Evolutionary conservation across 2,329 filamentous ascomycete species (phyloP).

Genomic region (Arthrobotrys pseudoclavata): DNA sequence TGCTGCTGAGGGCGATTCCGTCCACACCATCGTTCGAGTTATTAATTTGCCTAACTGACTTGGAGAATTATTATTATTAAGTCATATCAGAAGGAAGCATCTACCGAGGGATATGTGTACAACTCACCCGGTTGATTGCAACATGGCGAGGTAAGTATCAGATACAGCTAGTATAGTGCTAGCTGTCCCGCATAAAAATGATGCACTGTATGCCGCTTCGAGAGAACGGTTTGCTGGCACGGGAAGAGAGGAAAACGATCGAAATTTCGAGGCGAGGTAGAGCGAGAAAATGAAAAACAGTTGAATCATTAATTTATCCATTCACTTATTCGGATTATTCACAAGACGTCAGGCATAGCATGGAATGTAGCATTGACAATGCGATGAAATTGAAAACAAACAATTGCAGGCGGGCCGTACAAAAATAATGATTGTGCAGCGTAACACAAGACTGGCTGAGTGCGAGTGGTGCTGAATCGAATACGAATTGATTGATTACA

Average conservation of each 20-base stretch:
- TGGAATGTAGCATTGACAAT: background rate
- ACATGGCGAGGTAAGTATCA: constrained; percentile 22
- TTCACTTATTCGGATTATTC: background rate
- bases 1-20: constrained; percentile 25
- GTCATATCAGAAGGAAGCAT: constrained; percentile 13
- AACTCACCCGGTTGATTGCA: constrained; percentile 40
- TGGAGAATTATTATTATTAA: constrained; percentile 17
- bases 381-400: constrained; percentile 15
- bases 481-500: background rate
- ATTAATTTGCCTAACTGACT: constrained; percentile 28
- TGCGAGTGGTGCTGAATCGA: background rate
- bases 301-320: background rate
- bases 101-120: constrained; percentile 36
- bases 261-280: constrained; percentile 52
- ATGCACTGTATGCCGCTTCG: constrained; percentile 23
- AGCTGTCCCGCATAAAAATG: constrained; percentile 43
- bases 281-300: background rate
- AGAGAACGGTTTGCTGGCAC: constrained; percentile 49
- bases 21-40: constrained; percentile 37
- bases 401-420: constrained; percentile 25
- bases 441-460: constrained; percentile 26
- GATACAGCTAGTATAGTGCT: constrained; percentile 19
- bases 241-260: constrained; percentile 12
- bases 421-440: constrained; percentile 1
- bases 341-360: background rate